Evolutionary conservation across 2,329 filamentous ascomycete species (phyloP).

Genomic region (Colletotrichum scovillei): DNA sequence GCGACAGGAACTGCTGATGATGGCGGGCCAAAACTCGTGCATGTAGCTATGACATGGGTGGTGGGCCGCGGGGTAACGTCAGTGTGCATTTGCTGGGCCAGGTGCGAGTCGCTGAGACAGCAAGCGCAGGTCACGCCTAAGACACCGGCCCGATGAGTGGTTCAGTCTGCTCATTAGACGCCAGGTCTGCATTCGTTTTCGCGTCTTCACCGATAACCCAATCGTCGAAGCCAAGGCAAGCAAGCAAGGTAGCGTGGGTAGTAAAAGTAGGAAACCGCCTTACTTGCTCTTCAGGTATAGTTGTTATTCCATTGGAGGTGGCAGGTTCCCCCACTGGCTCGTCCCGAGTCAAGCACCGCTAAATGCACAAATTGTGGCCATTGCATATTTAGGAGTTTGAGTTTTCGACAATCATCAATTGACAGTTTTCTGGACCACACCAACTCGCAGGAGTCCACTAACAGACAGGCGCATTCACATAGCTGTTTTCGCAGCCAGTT

Average conservation of each 20-base stretch:
- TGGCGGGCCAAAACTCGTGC: slow-evolving; percentile 16
- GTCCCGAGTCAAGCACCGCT: background rate
- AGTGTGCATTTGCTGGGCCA: slow-evolving; percentile 14
- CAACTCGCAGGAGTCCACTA: background rate
- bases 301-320: background rate
- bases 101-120: background rate
- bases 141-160: slow-evolving; percentile 18
- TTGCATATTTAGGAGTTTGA: background rate
- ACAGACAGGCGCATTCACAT: background rate
- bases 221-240: background rate
- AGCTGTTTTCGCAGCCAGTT: background rate
- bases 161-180: background rate
- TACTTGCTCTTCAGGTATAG: slow-evolving; percentile 17
- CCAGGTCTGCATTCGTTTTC: slow-evolving; percentile 1
- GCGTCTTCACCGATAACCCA: background rate
- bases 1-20: slow-evolving; percentile 30
- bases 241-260: no score
- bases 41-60: slow-evolving; percentile 35
- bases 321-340: slow-evolving; percentile 2
- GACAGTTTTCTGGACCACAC: background rate
- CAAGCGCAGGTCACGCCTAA: slow-evolving; percentile 26
- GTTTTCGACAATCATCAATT: slow-evolving; percentile 17
- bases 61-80: slow-evolving; percentile 35
- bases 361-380: background rate
- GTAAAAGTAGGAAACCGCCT: background rate